Percentiles rank a stretch among this genome's conserved stretches.
Evolutionary conservation across 192 early-diverging fungal species (phyloP).

Genomic region (Rhizophagus clarus): DNA sequence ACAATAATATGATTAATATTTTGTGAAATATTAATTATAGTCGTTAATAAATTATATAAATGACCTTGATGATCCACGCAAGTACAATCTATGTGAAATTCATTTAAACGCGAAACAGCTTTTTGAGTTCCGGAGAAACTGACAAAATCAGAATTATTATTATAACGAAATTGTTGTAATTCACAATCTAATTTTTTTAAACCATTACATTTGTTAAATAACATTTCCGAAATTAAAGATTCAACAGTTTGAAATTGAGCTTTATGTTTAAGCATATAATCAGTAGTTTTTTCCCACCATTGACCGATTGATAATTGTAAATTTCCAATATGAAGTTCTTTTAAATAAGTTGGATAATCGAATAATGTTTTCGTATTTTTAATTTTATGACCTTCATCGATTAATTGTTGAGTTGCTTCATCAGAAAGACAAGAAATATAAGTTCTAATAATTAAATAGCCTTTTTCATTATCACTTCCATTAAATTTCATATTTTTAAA

Average conservation of each 20-base stretch:
- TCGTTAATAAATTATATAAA: neutral
- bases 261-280: constrained; percentile 6
- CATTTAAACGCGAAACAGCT: neutral
- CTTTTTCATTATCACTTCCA: neutral
- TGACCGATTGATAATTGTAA: neutral
- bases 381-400: neutral
- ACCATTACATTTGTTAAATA: constrained; percentile 16
- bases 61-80: neutral
- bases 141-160: neutral
- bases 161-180: neutral
- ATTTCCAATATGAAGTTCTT: constrained; percentile 5
- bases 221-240: neutral
- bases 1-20: neutral
- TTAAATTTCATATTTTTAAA: neutral
- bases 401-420: neutral
- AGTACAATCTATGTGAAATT: constrained; percentile 5
- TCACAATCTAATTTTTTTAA: constrained; percentile 8
- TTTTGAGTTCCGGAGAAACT: neutral
- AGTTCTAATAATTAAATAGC: neutral
- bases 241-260: neutral
- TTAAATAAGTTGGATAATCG: constrained; percentile 17
- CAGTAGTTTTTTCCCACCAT: neutral
- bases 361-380: neutral
- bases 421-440: constrained; percentile 15
- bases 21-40: constrained; percentile 15